These are phyloP conservation scores for Cudoniella acicularis DNA, from an alignment of 495 filamentous ascomycete genomes.

Conservation along the genomic window DNA sequence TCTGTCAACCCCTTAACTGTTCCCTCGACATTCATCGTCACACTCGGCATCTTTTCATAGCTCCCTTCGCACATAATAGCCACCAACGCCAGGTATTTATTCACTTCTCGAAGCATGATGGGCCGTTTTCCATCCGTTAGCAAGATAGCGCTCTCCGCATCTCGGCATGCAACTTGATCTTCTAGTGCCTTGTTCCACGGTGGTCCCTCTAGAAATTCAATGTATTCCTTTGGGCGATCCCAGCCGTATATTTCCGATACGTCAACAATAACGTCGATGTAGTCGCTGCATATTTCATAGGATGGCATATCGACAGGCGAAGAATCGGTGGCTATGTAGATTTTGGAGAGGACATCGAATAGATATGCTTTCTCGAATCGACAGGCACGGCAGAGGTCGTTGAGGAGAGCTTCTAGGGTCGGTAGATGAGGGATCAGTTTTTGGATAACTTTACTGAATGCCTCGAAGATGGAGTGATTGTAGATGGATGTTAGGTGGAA, in stretches of 20 bases:
- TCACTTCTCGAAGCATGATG: slow-evolving; percentile 87
- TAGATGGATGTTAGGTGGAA: slow-evolving; percentile 97
- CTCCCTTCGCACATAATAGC: slow-evolving; percentile 68
- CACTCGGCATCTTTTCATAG: slow-evolving; percentile 55
- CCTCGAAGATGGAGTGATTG: slow-evolving; percentile 97
- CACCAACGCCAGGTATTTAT: slow-evolving; percentile 77
- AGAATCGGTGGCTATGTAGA: slow-evolving; percentile 95
- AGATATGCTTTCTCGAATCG: slow-evolving; percentile 96
- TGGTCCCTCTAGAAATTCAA: slow-evolving; percentile 54
- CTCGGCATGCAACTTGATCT: slow-evolving; percentile 56
- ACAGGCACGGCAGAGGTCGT: slow-evolving; percentile 82
- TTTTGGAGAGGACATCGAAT: slow-evolving; percentile 94
- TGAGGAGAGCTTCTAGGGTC: slow-evolving; percentile 86
- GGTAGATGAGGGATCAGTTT: slow-evolving; percentile 92
- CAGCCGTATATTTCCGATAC: slow-evolving; percentile 92
- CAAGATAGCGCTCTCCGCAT: slow-evolving; percentile 76
- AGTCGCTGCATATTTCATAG: slow-evolving; percentile 97
- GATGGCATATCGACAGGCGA: slow-evolving; percentile 86
- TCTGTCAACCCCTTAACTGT: slow-evolving; percentile 51
- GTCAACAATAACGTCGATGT: slow-evolving; percentile 96
- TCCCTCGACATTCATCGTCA: slow-evolving; percentile 54
- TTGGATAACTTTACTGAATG: slow-evolving; percentile 96
- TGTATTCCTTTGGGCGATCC: slow-evolving; percentile 46
- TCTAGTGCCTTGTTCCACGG: slow-evolving; percentile 61
- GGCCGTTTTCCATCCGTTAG: slow-evolving; percentile 72